Conservation (phyloP, 1,284 basidiomycete species). For the Naganishia cerealis region DNA sequence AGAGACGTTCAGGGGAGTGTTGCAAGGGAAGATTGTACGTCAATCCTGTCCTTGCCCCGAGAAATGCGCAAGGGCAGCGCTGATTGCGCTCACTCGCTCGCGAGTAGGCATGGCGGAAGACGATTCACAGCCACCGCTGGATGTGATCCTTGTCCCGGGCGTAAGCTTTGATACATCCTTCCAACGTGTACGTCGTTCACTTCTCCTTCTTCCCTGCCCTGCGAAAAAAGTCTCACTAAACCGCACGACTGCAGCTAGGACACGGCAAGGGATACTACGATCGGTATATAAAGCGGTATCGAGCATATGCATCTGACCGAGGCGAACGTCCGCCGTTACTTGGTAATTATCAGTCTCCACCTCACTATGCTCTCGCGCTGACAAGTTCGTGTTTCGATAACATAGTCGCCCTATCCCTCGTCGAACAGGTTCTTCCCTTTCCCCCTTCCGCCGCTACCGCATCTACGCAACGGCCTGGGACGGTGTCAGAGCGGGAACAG, state of each 20-base stretch:
- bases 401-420: conserved; percentile 48
- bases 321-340: conserved; percentile 41
- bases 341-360: conserved; percentile 35
- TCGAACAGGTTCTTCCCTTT: conserved; percentile 43
- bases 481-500: conserved; percentile 7
- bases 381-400: conserved; percentile 30
- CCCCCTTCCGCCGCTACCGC: conserved; percentile 7
- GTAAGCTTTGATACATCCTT: conserved; percentile 50
- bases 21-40: conserved; percentile 47
- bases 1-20: conserved; percentile 36
- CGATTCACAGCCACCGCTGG: conserved; percentile 37
- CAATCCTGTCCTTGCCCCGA: background rate
- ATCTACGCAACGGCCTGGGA: background rate
- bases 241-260: conserved; percentile 46
- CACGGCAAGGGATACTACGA: conserved; percentile 54
- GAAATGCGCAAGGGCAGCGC: background rate
- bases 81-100: background rate
- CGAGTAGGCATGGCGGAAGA: conserved; percentile 39
- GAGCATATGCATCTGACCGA: conserved; percentile 24
- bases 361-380: background rate
- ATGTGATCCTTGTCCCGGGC: conserved; percentile 51
- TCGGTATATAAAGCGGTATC: conserved; percentile 46
- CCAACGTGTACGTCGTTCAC: conserved; percentile 44
- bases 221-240: background rate
- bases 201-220: background rate